Evolutionary conservation across 2,329 filamentous ascomycete species (phyloP).

Genomic region (Colletotrichum sp.): DNA sequence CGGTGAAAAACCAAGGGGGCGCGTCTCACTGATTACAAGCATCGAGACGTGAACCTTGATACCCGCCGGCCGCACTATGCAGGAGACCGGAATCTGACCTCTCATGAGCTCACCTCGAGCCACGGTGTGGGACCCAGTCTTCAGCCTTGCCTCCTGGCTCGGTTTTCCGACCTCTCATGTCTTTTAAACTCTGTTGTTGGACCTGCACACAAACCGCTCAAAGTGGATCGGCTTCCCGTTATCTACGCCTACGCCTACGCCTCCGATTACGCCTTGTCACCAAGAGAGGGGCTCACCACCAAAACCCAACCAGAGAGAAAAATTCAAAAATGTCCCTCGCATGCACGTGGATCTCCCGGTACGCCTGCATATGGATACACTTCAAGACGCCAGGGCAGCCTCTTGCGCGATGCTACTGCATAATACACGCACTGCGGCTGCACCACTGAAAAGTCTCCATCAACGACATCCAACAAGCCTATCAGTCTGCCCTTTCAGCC

Average conservation of each 20-base stretch:
- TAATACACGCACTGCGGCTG: background rate
- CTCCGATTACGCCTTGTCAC: background rate
- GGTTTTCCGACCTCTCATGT: background rate
- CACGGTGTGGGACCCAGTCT: conserved; percentile 1
- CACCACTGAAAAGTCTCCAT: background rate
- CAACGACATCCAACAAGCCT: background rate
- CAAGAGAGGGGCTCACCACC: background rate
- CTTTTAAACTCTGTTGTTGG: background rate
- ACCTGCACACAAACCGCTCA: conserved; percentile 11
- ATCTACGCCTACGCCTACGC: background rate
- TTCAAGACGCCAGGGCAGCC: background rate
- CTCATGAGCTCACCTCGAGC: background rate
- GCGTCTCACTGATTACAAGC: background rate
- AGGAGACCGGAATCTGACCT: background rate
- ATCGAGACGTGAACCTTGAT: conserved; percentile 7
- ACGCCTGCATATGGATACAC: conserved; percentile 6
- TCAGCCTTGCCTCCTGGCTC: conserved; percentile 19
- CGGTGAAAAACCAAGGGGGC: background rate
- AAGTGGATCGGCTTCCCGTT: conserved; percentile 12
- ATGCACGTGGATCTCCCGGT: conserved; percentile 14
- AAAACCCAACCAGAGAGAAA: background rate
- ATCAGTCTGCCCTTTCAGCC: background rate
- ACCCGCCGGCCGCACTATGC: background rate
- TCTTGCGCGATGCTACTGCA: background rate
- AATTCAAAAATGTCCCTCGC: background rate